phyloP scores from a whole-genome alignment of 2,329 filamentous ascomycete species.

The Aspergillus udagawae region DNA sequence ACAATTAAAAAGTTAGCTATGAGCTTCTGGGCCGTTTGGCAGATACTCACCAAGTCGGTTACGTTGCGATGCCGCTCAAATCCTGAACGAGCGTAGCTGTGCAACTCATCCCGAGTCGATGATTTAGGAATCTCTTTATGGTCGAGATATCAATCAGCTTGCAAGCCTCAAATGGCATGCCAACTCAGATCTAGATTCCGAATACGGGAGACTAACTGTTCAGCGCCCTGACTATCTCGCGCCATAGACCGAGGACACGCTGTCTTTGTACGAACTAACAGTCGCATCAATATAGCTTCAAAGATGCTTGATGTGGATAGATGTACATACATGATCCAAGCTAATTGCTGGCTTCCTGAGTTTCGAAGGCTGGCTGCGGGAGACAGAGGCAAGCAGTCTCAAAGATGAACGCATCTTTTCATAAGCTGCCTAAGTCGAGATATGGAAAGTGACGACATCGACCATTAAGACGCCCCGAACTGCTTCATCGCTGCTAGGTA shows the following conservation, averaged over 20 bases:
- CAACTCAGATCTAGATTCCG: neutral
- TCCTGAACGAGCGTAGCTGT: constrained; percentile 41
- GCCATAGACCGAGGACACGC: constrained; percentile 41
- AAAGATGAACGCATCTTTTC: constrained; percentile 28
- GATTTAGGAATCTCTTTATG: constrained; percentile 37
- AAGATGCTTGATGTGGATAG: neutral
- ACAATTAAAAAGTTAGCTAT: neutral
- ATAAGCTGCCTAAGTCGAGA: neutral
- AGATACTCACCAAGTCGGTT: constrained; percentile 36
- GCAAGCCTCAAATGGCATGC: neutral
- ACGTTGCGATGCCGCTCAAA: constrained; percentile 42
- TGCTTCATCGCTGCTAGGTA: constrained; percentile 1
- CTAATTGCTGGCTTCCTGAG: constrained; percentile 35
- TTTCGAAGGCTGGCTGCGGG: constrained; percentile 28
- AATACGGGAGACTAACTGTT: constrained; percentile 27
- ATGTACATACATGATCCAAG: constrained; percentile 35
- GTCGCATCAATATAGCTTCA: constrained; percentile 4
- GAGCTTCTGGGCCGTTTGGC: neutral
- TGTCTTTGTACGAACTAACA: constrained; percentile 42
- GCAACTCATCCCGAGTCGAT: constrained; percentile 38
- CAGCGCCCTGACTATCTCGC: constrained; percentile 39
- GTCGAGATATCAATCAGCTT: neutral
- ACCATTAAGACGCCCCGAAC: neutral
- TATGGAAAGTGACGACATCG: neutral
- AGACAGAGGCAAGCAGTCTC: constrained; percentile 25